Conservation (phyloP, 1,284 basidiomycete genomes). For the Naganishia liquefaciens region DNA sequence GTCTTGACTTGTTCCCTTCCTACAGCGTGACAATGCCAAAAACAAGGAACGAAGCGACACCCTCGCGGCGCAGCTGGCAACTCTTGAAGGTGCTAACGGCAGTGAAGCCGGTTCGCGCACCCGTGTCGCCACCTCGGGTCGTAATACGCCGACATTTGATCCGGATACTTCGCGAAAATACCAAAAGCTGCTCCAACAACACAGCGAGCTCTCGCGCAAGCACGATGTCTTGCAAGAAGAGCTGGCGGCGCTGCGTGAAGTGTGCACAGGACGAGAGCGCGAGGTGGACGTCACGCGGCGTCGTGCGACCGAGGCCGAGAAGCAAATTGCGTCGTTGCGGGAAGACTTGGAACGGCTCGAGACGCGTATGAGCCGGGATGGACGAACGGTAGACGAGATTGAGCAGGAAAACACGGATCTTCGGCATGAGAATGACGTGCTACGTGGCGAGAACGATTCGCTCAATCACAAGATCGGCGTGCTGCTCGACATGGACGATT, state of each 20-base stretch:
- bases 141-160: constrained; percentile 71
- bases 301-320: constrained; percentile 48
- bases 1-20: not conserved
- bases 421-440: constrained; percentile 75
- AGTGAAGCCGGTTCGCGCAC: constrained; percentile 62
- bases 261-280: constrained; percentile 69
- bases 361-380: constrained; percentile 64
- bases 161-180: constrained; percentile 63
- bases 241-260: constrained; percentile 71
- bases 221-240: constrained; percentile 70
- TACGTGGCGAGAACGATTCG: constrained; percentile 73
- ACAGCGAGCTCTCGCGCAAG: constrained; percentile 73
- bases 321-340: constrained; percentile 59
- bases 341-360: constrained; percentile 73
- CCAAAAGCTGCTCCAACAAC: constrained; percentile 71
- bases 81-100: constrained; percentile 62
- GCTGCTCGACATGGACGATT: constrained; percentile 78
- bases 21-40: constrained; percentile 76
- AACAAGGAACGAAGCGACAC: constrained; percentile 77
- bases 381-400: constrained; percentile 63
- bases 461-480: constrained; percentile 74
- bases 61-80: constrained; percentile 78
- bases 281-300: constrained; percentile 66
- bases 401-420: constrained; percentile 73
- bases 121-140: constrained; percentile 67